Conservation (phyloP, 768 basidiomycete species). For the Hygrophorus russula region DNA sequence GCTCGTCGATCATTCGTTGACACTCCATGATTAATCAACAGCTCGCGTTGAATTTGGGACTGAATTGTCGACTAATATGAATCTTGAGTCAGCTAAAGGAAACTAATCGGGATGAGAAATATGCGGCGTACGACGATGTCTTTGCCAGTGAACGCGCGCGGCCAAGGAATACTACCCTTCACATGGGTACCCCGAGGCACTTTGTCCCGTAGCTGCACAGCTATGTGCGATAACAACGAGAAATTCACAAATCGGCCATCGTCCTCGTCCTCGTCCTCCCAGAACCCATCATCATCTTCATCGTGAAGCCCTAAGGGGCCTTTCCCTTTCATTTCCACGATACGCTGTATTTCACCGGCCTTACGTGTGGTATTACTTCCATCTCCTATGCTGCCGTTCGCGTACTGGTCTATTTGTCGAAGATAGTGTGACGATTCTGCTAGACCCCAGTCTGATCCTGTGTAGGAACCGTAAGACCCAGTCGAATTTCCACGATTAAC, state of each 20-base stretch:
- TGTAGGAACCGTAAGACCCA: conserved; percentile 15
- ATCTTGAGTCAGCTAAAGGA: not conserved
- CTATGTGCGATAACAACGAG: conserved; percentile 78
- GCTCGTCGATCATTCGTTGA: conserved; percentile 71
- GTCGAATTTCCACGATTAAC: conserved; percentile 20
- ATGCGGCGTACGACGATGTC: conserved; percentile 71
- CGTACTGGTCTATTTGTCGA: conserved; percentile 10
- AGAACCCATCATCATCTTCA: conserved; percentile 39
- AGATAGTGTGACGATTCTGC: conserved; percentile 5
- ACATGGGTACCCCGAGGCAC: conserved; percentile 81
- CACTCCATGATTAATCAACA: conserved; percentile 63
- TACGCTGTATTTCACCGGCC: conserved; percentile 17
- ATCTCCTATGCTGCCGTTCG: conserved; percentile 7
- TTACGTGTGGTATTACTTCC: conserved; percentile 12
- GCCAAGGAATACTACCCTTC: conserved; percentile 89
- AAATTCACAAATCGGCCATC: conserved; percentile 80
- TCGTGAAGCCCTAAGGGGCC: conserved; percentile 31
- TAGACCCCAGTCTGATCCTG: conserved; percentile 8
- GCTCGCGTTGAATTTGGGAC: conserved; percentile 73
- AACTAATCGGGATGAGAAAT: not conserved
- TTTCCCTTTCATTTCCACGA: conserved; percentile 16
- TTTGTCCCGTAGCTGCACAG: conserved; percentile 81
- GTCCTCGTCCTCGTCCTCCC: conserved; percentile 57
- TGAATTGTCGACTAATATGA: conserved; percentile 73
- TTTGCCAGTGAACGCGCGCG: conserved; percentile 85